Evolutionary conservation across 352 stramenopile genomes (phyloP), one percentile per base, ranked within the genome.

Genomic region (Plasmopara halstedii): DNA sequence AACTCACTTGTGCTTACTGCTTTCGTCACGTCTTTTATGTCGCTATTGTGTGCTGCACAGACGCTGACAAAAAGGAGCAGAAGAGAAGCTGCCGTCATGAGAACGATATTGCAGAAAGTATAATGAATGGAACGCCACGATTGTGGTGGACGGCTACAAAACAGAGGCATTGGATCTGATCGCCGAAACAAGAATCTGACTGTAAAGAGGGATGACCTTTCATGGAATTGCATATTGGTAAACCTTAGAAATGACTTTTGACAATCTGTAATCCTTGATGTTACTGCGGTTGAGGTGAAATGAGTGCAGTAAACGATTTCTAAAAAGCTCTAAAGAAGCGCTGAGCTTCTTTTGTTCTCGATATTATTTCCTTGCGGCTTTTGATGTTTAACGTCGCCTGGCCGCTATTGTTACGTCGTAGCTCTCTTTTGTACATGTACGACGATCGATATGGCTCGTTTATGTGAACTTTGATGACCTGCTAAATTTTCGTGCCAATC

Each of bases 1-100:
- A 29, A 29, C 11, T 29, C 25, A 10, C 25, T 29, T 10, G 1
- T 29, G 25, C 6, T 1, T 4, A 11, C 25, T 29, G 25, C 25
- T 11, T 29, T 4, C 3, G 25, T 29, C 6, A 29, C 11, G 1
- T 33, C 18, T 13, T 50, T 18, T 11, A 27, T 18, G 21, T 36
- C 6, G 26, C 15, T 52, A n/a, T 48, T 35, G 15, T 29, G 25
- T 6, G 46, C 53, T n/a, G 46, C 35, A 8, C 40, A 51, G 26
- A 61, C 46, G 22, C 46, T 52, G 5, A 31, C 20, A 10, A 62
- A 37, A 10, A 62, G 40, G 1, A 56, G 33, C 23, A 57, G 18
- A 25, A 53, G 46, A 4, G 56, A 17, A 33, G 25, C 47, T 4
- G 46, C 32, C 47, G 41, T 52, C 53, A 57, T 62, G 47, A 15